These are phyloP conservation scores for Cucurbita ficifolia DNA, from an alignment of 306 rosid genomes.

Conservation along the genomic window DNA sequence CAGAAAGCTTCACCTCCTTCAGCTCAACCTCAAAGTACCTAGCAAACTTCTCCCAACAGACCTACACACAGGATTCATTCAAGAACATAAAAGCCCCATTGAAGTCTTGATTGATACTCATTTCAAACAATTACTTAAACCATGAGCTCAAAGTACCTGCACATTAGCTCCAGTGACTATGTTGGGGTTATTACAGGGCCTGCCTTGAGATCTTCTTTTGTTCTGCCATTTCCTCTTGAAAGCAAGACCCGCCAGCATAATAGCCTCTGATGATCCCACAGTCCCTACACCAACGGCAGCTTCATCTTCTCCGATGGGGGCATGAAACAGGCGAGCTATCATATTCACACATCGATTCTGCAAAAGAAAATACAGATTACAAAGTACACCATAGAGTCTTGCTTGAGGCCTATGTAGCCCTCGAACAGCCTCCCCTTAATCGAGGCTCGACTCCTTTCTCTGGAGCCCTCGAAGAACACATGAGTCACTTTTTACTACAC, in stretches of 20 bases:
- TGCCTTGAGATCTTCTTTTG: constrained; percentile 54
- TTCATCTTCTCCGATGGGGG: constrained; percentile 52
- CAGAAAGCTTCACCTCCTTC: constrained; percentile 75
- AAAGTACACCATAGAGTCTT: too few relatives aligned
- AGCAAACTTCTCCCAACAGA: constrained; percentile 94
- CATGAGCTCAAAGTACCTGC: constrained; percentile 28
- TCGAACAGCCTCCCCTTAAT: too few relatives aligned
- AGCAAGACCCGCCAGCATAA: constrained; percentile 88
- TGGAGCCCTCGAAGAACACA: too few relatives aligned
- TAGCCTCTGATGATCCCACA: constrained; percentile 91
- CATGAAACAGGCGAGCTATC: constrained; percentile 62
- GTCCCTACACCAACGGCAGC: constrained; percentile 81
- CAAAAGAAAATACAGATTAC: not conserved
- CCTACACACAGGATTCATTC: constrained; percentile 25
- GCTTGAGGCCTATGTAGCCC: too few relatives aligned
- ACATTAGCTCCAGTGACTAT: constrained; percentile 92
- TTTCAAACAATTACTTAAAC: too few relatives aligned
- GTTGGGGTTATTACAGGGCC: constrained; percentile 71
- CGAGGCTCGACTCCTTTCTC: too few relatives aligned
- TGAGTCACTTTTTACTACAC: too few relatives aligned
- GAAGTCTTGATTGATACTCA: too few relatives aligned
- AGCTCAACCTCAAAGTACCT: constrained; percentile 94
- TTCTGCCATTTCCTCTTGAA: constrained; percentile 83
- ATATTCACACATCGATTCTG: constrained; percentile 94
- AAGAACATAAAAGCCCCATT: too few relatives aligned